Conservation (phyloP, 805 yeast species). For the Wickerhamomyces queroliae region DNA sequence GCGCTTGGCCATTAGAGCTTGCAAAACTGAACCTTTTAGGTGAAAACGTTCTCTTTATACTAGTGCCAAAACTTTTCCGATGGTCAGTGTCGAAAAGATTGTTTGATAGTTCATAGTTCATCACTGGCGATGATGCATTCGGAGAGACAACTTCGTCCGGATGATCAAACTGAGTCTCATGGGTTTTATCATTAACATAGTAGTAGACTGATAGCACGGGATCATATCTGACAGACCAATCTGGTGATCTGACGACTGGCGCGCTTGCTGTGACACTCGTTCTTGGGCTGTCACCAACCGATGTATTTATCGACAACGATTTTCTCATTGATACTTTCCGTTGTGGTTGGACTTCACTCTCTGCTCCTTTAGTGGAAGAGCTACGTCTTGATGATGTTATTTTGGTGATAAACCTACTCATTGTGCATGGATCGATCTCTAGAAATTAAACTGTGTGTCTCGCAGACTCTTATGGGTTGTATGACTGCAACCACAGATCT, state of each 20-base stretch:
- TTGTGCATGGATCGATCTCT: no score
- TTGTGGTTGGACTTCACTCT: no score
- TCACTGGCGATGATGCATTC: conserved; percentile 1
- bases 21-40: conserved; percentile 11
- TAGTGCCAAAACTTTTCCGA: conserved; percentile 7
- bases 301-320: background rate
- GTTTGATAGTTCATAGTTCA: background rate
- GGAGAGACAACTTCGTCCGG: conserved; percentile 32
- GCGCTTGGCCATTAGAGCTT: no score
- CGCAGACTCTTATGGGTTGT: no score
- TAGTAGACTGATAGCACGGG: conserved; percentile 25
- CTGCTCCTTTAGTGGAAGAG: no score
- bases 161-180: conserved; percentile 29
- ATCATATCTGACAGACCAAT: conserved; percentile 23
- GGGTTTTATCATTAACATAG: conserved; percentile 25
- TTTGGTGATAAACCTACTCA: no score
- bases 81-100: conserved; percentile 2
- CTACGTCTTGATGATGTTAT: background rate
- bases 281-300: background rate
- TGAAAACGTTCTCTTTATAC: conserved; percentile 17
- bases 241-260: conserved; percentile 14
- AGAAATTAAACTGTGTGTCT: no score
- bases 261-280: background rate
- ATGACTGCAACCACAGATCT: no score
- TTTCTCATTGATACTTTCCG: background rate